Percentiles rank a stretch among this genome's conserved stretches.
Evolutionary conservation across 1,284 basidiomycete genomes (phyloP).

Genomic region (Porogramme epimiltina): DNA sequence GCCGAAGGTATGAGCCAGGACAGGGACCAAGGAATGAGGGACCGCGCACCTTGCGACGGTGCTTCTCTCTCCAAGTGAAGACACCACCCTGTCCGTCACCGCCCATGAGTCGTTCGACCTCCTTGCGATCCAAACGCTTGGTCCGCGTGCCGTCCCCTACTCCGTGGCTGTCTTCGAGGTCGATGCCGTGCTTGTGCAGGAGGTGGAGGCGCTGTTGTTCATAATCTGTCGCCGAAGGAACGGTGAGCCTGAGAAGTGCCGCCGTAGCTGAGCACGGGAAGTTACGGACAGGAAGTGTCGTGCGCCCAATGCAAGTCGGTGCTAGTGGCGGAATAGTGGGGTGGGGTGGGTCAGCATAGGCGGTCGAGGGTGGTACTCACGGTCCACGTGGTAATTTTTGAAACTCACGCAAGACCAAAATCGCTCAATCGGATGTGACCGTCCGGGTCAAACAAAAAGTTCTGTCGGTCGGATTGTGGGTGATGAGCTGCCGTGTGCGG

Average conservation of each 20-base stretch:
- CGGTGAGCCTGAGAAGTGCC: conserved; percentile 11
- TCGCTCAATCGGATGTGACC: conserved; percentile 96
- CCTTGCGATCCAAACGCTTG: conserved; percentile 74
- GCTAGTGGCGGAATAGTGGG: conserved; percentile 36
- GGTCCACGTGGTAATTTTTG: conserved; percentile 11
- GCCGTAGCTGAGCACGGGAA: conserved; percentile 17
- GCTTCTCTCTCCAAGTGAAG: conserved; percentile 94
- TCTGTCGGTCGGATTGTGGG: conserved; percentile 53
- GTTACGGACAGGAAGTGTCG: conserved; percentile 80
- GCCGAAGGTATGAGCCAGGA: conserved; percentile 18
- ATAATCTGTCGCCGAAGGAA: conserved; percentile 64
- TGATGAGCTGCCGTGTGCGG: conserved; percentile 26
- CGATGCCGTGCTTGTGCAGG: conserved; percentile 91
- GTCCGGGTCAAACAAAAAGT: conserved; percentile 91
- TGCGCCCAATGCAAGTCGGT: conserved; percentile 91
- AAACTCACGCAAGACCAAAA: conserved; percentile 90
- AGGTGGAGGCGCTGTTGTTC: conserved; percentile 91
- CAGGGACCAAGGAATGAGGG: conserved; percentile 7
- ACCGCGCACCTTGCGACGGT: conserved; percentile 75
- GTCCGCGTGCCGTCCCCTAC: conserved; percentile 67
- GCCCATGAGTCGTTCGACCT: conserved; percentile 81
- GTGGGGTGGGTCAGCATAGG: conserved; percentile 11
- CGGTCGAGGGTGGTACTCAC: too few species aligned
- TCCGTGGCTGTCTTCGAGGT: conserved; percentile 79
- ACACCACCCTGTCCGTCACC: conserved; percentile 76